Percentiles rank a stretch among this genome's conserved stretches.
phyloP scores from a whole-genome alignment of 768 basidiomycete species.

The Phlebiopsis flavidoalba region DNA sequence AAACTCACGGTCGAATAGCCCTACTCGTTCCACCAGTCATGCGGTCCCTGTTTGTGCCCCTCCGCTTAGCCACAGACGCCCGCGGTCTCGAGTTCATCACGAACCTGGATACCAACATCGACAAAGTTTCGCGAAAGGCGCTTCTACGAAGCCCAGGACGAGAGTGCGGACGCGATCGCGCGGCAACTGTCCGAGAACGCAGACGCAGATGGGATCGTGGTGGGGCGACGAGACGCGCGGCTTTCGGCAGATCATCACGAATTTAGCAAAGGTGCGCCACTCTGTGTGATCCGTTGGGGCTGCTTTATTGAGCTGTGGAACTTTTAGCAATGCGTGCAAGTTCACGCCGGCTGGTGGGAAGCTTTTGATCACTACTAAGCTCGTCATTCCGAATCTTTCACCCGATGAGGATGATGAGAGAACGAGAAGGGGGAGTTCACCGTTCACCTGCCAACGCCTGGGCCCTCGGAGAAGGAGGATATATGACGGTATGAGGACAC shows the following conservation, averaged over 20 bases:
- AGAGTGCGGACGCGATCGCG: slow-evolving; percentile 35
- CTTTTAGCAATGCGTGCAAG: slow-evolving; percentile 72
- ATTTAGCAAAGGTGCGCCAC: slow-evolving; percentile 64
- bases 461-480: background rate
- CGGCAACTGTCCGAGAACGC: slow-evolving; percentile 40
- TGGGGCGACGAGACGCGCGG: slow-evolving; percentile 85
- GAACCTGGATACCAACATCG: slow-evolving; percentile 63
- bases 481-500: background rate
- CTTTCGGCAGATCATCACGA: slow-evolving; percentile 75
- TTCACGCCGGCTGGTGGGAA: slow-evolving; percentile 70
- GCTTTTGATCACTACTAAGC: slow-evolving; percentile 61
- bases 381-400: slow-evolving; percentile 34
- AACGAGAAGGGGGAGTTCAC: background rate
- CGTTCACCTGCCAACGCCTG: background rate
- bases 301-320: background rate
- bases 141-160: slow-evolving; percentile 57
- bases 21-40: slow-evolving; percentile 77
- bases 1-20: slow-evolving; percentile 33
- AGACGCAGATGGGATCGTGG: slow-evolving; percentile 61
- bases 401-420: background rate
- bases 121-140: slow-evolving; percentile 57
- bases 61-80: slow-evolving; percentile 63
- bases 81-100: slow-evolving; percentile 62
- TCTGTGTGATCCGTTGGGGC: background rate
- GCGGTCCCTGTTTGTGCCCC: slow-evolving; percentile 65